Evolutionary conservation across 305 asterid genomes (phyloP).

Genomic region (Solanum hybrid): DNA sequence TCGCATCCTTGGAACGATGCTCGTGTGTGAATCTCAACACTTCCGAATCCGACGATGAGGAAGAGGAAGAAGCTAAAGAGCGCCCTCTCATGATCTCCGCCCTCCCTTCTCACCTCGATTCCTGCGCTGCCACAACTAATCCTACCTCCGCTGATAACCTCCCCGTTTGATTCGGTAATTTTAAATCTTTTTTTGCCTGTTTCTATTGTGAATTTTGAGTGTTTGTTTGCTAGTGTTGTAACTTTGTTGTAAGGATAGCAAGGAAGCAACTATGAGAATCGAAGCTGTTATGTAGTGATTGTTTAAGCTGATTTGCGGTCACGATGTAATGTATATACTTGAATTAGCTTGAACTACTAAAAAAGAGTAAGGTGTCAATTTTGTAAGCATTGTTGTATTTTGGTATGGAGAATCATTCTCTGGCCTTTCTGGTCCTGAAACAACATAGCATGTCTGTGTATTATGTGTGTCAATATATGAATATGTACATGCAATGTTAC

Average conservation of each 20-base stretch:
- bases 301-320: not conserved
- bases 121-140: constrained; percentile 13
- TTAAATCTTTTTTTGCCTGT: not conserved
- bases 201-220: not conserved
- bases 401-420: not conserved
- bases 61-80: constrained; percentile 64
- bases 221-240: not conserved
- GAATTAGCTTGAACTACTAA: not conserved
- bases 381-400: not conserved
- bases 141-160: constrained; percentile 52
- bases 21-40: constrained; percentile 83
- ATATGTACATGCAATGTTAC: not conserved
- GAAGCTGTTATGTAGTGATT: not conserved
- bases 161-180: constrained; percentile 44
- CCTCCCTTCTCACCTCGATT: constrained; percentile 23
- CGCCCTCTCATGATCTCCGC: constrained; percentile 72
- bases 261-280: not conserved
- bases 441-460: not conserved
- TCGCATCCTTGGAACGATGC: constrained; percentile 83
- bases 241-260: not conserved
- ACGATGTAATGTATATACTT: not conserved
- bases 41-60: constrained; percentile 71
- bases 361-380: not conserved
- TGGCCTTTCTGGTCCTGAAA: not conserved
- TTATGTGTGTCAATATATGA: not conserved